Percentiles rank a stretch among this genome's conserved stretches.
Conservation (phyloP, 768 basidiomycete species). For the Phaeotremella skinneri region DNA sequence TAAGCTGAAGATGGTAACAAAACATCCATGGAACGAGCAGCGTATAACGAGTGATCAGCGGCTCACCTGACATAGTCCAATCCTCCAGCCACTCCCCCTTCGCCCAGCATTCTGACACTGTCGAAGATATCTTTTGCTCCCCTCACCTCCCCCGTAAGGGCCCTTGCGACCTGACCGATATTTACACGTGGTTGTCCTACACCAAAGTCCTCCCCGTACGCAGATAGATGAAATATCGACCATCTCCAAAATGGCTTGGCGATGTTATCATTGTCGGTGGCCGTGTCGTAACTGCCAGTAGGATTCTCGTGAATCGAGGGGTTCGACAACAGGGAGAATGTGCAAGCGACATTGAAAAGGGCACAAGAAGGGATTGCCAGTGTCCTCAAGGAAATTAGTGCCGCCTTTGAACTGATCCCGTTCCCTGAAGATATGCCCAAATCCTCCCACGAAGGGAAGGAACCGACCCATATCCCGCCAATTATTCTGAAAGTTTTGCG, state of each 20-base stretch:
- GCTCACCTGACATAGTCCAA: conserved; percentile 40
- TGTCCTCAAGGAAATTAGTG: not conserved
- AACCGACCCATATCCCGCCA: conserved; percentile 1
- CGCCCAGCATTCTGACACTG: conserved; percentile 31
- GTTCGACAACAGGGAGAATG: conserved; percentile 17
- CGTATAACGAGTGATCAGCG: too few species aligned
- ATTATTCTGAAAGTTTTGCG: conserved; percentile 9
- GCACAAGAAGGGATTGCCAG: not conserved
- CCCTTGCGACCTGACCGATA: conserved; percentile 30
- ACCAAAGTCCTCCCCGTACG: not conserved
- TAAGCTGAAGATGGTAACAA: not conserved
- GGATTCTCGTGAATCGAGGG: not conserved
- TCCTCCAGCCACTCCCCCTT: conserved; percentile 28
- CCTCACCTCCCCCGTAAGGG: conserved; percentile 30
- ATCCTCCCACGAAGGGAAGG: not conserved
- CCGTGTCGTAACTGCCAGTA: too few species aligned
- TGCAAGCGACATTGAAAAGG: conserved; percentile 9
- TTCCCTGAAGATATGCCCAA: conserved; percentile 1
- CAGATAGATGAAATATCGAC: not conserved
- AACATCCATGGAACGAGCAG: not conserved
- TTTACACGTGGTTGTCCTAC: conserved; percentile 11
- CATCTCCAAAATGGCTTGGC: conserved; percentile 33
- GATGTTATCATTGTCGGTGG: too few species aligned
- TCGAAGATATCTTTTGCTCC: conserved; percentile 41
- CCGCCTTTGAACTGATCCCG: conserved; percentile 5